Base-by-base conservation (phyloP, 257 asterid species). In the Orobanche coerulescens region DNA sequence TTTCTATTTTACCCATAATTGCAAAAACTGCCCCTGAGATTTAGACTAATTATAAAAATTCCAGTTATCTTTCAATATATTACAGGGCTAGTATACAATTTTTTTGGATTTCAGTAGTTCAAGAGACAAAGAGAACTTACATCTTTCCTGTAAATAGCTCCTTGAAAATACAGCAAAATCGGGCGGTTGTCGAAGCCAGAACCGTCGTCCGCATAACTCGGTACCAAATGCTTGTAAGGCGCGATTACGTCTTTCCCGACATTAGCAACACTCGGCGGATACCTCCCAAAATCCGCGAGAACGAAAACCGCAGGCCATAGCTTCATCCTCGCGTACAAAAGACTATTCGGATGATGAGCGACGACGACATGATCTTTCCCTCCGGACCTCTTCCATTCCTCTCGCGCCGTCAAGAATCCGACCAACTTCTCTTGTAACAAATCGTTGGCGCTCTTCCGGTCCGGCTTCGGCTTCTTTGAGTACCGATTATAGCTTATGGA, bases 271-370 rank as follows among this genome's bases (percentile, higher is more conserved):
- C 81, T 74, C 2, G 78, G 72, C 24, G 95, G 85, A 63, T 89
- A 89, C 75, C 96, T 74, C 62, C 96, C 95, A 5, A 89, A 78
- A 78, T 89, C 96, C 2, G 96, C 72, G 34, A 86, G 89, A 36
- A 89, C 64, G 19, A 68, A 86, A 33, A 86, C 68, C 24, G 95
- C 88, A 46, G 88, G 94, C 87, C 87, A 89, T 0, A 89, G 83
- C 82, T 84, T 83, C 71, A 25, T 66, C 67, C 96, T 80, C 30
- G 94, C 91, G 46, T 79, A 70, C 59, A 80, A 61, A 42, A 89
- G 81, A 47, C 96, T 89, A 61, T 89, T 89, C 0, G 95, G 96
- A 59, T 89, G 96, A 67, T 89, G 96, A 14, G 96, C 95, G 13
- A 89, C 69, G 44, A 89, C 72, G 4, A 89, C 39, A 62, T 89